Conservation (phyloP, 176 grass and related monocot species). For the Poa pratensis region DNA sequence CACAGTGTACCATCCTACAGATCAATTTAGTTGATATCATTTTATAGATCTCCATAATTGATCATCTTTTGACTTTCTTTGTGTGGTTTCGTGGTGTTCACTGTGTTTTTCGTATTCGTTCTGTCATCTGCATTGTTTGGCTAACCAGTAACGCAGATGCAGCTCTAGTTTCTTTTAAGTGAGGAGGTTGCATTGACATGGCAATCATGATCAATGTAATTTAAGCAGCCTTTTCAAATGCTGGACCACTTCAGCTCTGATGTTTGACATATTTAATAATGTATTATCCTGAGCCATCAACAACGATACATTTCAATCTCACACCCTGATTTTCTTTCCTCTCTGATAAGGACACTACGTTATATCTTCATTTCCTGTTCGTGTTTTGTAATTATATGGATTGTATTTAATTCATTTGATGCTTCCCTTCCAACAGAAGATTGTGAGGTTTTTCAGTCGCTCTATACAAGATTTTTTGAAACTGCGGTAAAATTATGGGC, state of each 20-base stretch:
- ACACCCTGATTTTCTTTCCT: background rate
- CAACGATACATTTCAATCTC: slow-evolving; percentile 19
- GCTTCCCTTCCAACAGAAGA: slow-evolving; percentile 40
- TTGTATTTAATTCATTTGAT: slow-evolving; percentile 36
- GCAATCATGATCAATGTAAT: slow-evolving; percentile 19
- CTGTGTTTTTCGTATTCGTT: background rate
- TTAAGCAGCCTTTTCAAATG: slow-evolving; percentile 33
- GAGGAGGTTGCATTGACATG: slow-evolving; percentile 20
- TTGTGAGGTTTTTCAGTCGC: slow-evolving; percentile 10
- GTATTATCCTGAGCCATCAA: slow-evolving; percentile 26
- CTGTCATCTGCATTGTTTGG: slow-evolving; percentile 11
- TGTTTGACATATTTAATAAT: slow-evolving; percentile 29
- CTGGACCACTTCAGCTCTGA: slow-evolving; percentile 33
- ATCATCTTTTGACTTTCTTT: slow-evolving; percentile 1
- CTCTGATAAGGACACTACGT: slow-evolving; percentile 1
- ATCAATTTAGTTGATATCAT: background rate
- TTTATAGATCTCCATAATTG: background rate
- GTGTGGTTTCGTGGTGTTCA: background rate
- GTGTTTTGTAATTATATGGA: background rate
- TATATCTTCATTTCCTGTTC: slow-evolving; percentile 32
- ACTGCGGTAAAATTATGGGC: slow-evolving; percentile 16
- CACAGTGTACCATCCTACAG: background rate
- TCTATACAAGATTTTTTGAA: background rate
- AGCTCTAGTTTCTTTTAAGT: background rate
- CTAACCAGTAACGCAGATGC: background rate